Percentiles rank a stretch among this genome's conserved stretches.
These are phyloP conservation scores for Trametes villosa DNA, from an alignment of 768 basidiomycete species.

Conservation along the genomic window DNA sequence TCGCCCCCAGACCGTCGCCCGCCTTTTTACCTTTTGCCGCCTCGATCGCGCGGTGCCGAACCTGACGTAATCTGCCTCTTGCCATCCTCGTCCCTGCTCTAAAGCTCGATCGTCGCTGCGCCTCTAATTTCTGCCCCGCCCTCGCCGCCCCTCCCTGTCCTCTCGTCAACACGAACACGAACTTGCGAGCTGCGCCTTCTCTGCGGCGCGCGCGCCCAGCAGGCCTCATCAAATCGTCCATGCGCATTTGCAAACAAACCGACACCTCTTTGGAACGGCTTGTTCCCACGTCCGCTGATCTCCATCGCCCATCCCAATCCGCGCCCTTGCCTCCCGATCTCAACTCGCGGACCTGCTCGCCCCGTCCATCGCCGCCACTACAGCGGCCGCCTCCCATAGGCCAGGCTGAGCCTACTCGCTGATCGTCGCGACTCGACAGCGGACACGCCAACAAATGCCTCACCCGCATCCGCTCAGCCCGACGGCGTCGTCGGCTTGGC, in stretches of 20 bases:
- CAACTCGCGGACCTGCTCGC: slow-evolving; percentile 12
- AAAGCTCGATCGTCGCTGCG: slow-evolving; percentile 15
- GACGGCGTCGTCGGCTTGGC: not conserved
- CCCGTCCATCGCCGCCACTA: slow-evolving; percentile 1
- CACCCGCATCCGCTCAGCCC: too few relatives aligned
- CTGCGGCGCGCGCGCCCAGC: not conserved
- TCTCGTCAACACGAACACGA: not conserved
- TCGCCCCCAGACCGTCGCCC: slow-evolving; percentile 2
- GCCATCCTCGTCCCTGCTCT: slow-evolving; percentile 6
- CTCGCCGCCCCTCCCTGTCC: not conserved
- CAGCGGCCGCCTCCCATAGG: not conserved
- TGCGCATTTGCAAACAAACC: not conserved
- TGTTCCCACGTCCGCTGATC: slow-evolving; percentile 15
- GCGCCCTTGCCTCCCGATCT: slow-evolving; percentile 13
- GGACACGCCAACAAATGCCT: too few relatives aligned
- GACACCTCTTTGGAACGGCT: not conserved
- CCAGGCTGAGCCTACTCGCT: not conserved
- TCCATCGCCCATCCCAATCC: not conserved
- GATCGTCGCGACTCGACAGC: too few relatives aligned
- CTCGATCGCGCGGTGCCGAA: slow-evolving; percentile 10
- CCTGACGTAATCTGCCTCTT: slow-evolving; percentile 16
- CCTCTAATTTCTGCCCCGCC: slow-evolving; percentile 1
- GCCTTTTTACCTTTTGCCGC: slow-evolving; percentile 14
- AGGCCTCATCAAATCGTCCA: not conserved
- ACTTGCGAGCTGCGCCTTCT: too few relatives aligned